phyloP scores from a whole-genome alignment of 169 alveolate species.

The Plasmodium coatneyi region DNA sequence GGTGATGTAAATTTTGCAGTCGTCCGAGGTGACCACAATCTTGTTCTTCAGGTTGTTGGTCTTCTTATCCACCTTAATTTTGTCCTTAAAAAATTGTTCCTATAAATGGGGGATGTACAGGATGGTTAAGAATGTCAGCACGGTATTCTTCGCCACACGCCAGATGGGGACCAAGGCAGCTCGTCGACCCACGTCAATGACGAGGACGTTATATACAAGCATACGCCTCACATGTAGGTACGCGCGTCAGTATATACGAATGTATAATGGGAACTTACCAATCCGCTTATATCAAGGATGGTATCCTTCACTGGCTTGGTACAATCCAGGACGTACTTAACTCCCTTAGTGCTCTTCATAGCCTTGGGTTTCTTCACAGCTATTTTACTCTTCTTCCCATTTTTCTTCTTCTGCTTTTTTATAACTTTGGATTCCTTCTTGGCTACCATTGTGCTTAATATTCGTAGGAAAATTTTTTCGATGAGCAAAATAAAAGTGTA shows the following conservation, averaged over 20 bases:
- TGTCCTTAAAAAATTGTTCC: constrained; percentile 95
- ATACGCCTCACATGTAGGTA: neutral
- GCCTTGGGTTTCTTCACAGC: constrained; percentile 32
- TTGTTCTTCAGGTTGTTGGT: constrained; percentile 96
- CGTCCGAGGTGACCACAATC: constrained; percentile 92
- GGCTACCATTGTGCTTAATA: constrained; percentile 25
- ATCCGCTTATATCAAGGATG: constrained; percentile 90
- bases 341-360: constrained; percentile 49
- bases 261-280: constrained; percentile 71
- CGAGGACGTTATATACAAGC: neutral
- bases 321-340: constrained; percentile 89
- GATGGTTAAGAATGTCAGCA: neutral
- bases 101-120: constrained; percentile 5
- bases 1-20: constrained; percentile 91
- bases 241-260: neutral
- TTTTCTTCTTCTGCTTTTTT: constrained; percentile 47
- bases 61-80: constrained; percentile 97
- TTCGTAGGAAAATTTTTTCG: neutral
- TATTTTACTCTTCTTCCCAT: constrained; percentile 28
- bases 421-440: constrained; percentile 34
- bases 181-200: neutral
- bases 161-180: neutral
- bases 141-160: too few relatives aligned
- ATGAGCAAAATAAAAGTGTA: neutral
- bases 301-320: constrained; percentile 95